Percentiles rank a stretch among this genome's conserved stretches.
Evolutionary conservation across 192 early-diverging fungal genomes (phyloP).

Genomic region (Lobosporangium transversale): DNA sequence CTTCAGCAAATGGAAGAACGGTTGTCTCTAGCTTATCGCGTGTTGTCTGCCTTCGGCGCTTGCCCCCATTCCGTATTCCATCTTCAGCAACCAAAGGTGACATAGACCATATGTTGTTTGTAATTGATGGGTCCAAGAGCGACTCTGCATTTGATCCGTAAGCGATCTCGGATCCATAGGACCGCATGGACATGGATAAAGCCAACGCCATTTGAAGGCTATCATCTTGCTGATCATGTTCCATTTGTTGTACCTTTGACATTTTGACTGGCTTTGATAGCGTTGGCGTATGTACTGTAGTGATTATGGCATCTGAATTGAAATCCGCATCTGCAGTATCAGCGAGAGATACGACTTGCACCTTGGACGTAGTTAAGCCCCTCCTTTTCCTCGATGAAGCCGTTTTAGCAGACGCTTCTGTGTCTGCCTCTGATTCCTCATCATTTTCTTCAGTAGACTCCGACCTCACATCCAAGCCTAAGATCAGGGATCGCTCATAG

Average conservation of each 20-base stretch:
- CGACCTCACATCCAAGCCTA: no score
- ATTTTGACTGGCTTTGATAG: conserved; percentile 1
- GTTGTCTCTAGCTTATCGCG: conserved; percentile 36
- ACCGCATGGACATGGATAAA: conserved; percentile 30
- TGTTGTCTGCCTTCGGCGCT: conserved; percentile 17
- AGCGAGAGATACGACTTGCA: conserved; percentile 28
- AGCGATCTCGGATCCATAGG: background rate
- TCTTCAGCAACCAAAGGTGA: background rate
- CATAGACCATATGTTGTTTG: conserved; percentile 14
- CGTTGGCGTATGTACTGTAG: conserved; percentile 18
- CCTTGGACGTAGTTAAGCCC: background rate
- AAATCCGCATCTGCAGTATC: conserved; percentile 35
- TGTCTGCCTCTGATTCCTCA: background rate
- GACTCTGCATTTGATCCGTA: conserved; percentile 1
- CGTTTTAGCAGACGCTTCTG: background rate
- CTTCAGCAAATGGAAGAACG: conserved; percentile 23
- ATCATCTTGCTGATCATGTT: conserved; percentile 42
- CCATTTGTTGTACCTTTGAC: conserved; percentile 8
- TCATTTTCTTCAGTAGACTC: background rate
- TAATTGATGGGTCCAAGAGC: background rate
- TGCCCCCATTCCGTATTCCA: conserved; percentile 2
- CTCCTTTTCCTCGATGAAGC: background rate
- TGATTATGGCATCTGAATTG: conserved; percentile 38
- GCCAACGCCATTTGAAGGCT: conserved; percentile 38
- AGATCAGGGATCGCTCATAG: conserved; percentile 38